Evolutionary conservation across 176 grass and related monocot genomes (phyloP).

Genomic region (Cenchrus purpureus): DNA sequence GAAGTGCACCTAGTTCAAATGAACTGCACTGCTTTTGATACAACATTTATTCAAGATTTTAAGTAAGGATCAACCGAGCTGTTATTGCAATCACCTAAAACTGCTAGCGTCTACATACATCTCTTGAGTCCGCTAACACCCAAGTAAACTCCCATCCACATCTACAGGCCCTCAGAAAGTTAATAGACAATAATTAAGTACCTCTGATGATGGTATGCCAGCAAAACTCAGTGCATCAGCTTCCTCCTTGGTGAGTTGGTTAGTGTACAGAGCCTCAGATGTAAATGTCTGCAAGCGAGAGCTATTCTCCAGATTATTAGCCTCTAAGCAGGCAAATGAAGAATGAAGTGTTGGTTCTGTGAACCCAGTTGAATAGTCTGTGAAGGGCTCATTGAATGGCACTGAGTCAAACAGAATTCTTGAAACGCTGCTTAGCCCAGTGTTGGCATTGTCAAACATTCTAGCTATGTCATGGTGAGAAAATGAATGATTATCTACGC

Average conservation of each 20-base stretch:
- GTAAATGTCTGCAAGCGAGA: constrained; percentile 50
- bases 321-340: constrained; percentile 50
- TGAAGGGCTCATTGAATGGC: constrained; percentile 53
- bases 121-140: constrained; percentile 5
- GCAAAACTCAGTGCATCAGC: constrained; percentile 46
- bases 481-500: constrained; percentile 56
- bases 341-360: constrained; percentile 50
- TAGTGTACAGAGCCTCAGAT: constrained; percentile 59
- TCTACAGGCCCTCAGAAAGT: constrained; percentile 12
- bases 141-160: background rate
- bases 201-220: constrained; percentile 59
- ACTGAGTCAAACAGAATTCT: constrained; percentile 64
- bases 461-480: constrained; percentile 67
- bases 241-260: constrained; percentile 49
- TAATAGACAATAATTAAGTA: constrained; percentile 36
- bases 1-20: background rate
- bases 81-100: background rate
- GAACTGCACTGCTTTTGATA: background rate
- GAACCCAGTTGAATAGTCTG: constrained; percentile 42
- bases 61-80: background rate
- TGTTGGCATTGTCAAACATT: constrained; percentile 46
- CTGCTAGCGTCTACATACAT: background rate
- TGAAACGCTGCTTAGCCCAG: constrained; percentile 49
- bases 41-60: constrained; percentile 16
- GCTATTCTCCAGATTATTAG: constrained; percentile 42